Conservation (phyloP, 2,329 filamentous ascomycete species). For the Rhinocladiella mackenziei region DNA sequence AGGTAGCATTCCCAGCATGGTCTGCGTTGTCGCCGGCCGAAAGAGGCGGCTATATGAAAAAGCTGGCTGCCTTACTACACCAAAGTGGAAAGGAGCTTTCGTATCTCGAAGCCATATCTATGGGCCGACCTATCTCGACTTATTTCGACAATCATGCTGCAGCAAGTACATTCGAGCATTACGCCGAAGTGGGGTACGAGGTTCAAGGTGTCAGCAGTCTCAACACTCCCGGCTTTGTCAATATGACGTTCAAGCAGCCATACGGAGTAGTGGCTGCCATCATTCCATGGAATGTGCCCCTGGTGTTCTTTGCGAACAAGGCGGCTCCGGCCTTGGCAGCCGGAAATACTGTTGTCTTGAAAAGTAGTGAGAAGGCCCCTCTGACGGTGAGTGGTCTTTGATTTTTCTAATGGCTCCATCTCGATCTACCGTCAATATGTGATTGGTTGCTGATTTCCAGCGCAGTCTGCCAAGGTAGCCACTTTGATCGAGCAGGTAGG, state of each 20-base stretch:
- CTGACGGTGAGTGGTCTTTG: slow-evolving; percentile 52
- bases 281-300: slow-evolving; percentile 55
- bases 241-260: slow-evolving; percentile 25
- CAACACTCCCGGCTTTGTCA: slow-evolving; percentile 23
- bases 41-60: slow-evolving; percentile 35
- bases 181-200: slow-evolving; percentile 22
- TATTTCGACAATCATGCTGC: slow-evolving; percentile 20
- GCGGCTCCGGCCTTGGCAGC: slow-evolving; percentile 40
- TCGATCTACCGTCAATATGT: no score
- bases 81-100: slow-evolving; percentile 34
- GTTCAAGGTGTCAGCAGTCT: slow-evolving; percentile 28
- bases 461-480: slow-evolving; percentile 49
- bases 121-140: slow-evolving; percentile 32
- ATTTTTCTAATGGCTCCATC: slow-evolving; percentile 54
- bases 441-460: slow-evolving; percentile 51
- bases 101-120: slow-evolving; percentile 37
- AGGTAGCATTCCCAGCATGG: slow-evolving; percentile 39
- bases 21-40: slow-evolving; percentile 35
- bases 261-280: slow-evolving; percentile 43
- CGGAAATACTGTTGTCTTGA: slow-evolving; percentile 32
- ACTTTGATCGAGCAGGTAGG: slow-evolving; percentile 67
- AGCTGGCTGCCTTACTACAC: slow-evolving; percentile 33
- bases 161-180: slow-evolving; percentile 20
- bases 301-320: slow-evolving; percentile 44
- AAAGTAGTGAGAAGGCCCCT: slow-evolving; percentile 30